A percentile compares a stretch with the other conserved stretches of the same genome.
phyloP scores from a whole-genome alignment of 805 yeast genomes.

The Candida succiphila region DNA sequence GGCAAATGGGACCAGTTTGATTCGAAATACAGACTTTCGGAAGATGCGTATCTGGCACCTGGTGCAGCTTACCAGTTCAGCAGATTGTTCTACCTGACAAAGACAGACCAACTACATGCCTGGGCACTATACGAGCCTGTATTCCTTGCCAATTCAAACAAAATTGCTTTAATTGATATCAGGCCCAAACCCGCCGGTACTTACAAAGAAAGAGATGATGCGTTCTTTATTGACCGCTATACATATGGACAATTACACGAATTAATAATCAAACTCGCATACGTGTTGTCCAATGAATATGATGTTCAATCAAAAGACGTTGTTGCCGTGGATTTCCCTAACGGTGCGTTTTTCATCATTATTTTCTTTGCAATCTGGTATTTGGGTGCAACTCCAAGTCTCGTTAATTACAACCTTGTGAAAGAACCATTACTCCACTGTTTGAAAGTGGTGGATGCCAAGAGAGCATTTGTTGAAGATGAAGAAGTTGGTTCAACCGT shows the following conservation, averaged over 20 bases:
- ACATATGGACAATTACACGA: constrained; percentile 59
- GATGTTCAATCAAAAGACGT: constrained; percentile 53
- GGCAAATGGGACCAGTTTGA: background rate
- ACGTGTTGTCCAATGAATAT: constrained; percentile 46
- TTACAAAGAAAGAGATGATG: constrained; percentile 24
- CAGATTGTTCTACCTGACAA: constrained; percentile 28
- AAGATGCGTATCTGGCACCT: constrained; percentile 44
- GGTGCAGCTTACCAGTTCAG: constrained; percentile 29
- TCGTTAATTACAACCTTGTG: constrained; percentile 62
- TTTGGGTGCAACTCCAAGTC: constrained; percentile 75
- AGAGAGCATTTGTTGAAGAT: constrained; percentile 63
- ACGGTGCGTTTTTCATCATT: constrained; percentile 65
- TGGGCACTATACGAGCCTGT: constrained; percentile 63
- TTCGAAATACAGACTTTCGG: constrained; percentile 20
- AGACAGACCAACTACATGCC: constrained; percentile 38
- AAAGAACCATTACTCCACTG: constrained; percentile 69
- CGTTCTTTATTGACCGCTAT: constrained; percentile 43
- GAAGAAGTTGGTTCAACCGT: constrained; percentile 22
- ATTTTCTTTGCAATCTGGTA: constrained; percentile 78
- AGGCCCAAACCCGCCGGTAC: constrained; percentile 27
- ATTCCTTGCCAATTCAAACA: constrained; percentile 39
- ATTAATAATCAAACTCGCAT: constrained; percentile 49
- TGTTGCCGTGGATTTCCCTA: constrained; percentile 62
- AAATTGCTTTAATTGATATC: constrained; percentile 55
- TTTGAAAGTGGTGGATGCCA: constrained; percentile 45